phyloP scores from a whole-genome alignment of 2,329 filamentous ascomycete species.

The Monosporascus sp. region DNA sequence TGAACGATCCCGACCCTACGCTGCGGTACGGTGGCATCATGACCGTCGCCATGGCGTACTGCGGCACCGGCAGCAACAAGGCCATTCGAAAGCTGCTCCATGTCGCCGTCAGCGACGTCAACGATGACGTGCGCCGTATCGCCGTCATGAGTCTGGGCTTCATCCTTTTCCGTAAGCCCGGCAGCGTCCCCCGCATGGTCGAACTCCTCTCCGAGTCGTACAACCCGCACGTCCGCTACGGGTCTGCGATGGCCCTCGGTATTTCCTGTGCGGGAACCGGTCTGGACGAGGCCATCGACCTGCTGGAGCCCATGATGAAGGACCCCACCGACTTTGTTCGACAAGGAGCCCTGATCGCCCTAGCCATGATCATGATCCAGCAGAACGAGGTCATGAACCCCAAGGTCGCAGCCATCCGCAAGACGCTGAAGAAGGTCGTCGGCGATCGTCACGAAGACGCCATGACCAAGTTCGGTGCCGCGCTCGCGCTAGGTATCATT shows the following conservation, averaged over 20 bases:
- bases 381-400: slow-evolving; percentile 99
- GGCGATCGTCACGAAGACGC: slow-evolving; percentile 95
- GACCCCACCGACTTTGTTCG: slow-evolving; percentile 97
- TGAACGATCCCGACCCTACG: slow-evolving; percentile 90
- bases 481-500: slow-evolving; percentile 91
- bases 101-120: slow-evolving; percentile 95
- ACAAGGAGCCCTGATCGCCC: slow-evolving; percentile 87
- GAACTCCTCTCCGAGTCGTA: slow-evolving; percentile 97
- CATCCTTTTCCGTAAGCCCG: slow-evolving; percentile 96
- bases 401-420: slow-evolving; percentile 85
- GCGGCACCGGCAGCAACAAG: slow-evolving; percentile 96
- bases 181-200: slow-evolving; percentile 96
- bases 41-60: slow-evolving; percentile 97
- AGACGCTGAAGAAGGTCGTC: slow-evolving; percentile 90
- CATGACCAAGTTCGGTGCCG: slow-evolving; percentile 98
- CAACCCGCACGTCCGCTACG: slow-evolving; percentile 96
- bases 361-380: slow-evolving; percentile 99
- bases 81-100: slow-evolving; percentile 93
- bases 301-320: slow-evolving; percentile 98
- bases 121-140: slow-evolving; percentile 91
- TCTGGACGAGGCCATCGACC: slow-evolving; percentile 90
- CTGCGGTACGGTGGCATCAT: slow-evolving; percentile 96
- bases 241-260: slow-evolving; percentile 95
- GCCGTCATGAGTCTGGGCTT: slow-evolving; percentile 98
- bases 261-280: slow-evolving; percentile 97